Conservation (phyloP, 805 yeast genomes). For the Phaffomyces antillensis region DNA sequence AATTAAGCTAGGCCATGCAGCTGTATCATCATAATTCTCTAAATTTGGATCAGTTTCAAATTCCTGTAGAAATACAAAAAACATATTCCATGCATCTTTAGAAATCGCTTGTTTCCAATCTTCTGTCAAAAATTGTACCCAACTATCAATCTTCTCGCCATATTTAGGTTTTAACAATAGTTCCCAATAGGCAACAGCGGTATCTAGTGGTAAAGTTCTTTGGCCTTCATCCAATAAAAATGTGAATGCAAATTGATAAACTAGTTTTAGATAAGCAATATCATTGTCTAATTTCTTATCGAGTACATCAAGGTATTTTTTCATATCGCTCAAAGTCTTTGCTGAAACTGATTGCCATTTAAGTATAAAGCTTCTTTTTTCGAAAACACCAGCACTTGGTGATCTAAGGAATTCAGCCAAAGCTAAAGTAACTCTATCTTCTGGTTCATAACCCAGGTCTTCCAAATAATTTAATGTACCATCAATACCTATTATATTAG, state of each 20-base stretch:
- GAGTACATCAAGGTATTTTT: conserved; percentile 27
- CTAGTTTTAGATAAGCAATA: conserved; percentile 38
- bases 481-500: conserved; percentile 54
- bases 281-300: conserved; percentile 29
- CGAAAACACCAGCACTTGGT: conserved; percentile 59
- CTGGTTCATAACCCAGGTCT: conserved; percentile 66
- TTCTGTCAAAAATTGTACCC: conserved; percentile 49
- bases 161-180: conserved; percentile 41
- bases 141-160: conserved; percentile 35
- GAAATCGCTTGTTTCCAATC: conserved; percentile 44
- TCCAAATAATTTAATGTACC: conserved; percentile 66
- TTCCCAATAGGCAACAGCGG: conserved; percentile 73
- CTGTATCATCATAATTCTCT: conserved; percentile 61
- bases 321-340: conserved; percentile 42
- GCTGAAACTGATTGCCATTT: conserved; percentile 43
- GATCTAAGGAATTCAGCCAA: conserved; percentile 64
- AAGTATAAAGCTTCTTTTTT: conserved; percentile 38
- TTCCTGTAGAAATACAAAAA: conserved; percentile 53
- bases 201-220: conserved; percentile 46
- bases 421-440: conserved; percentile 63
- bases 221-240: conserved; percentile 57
- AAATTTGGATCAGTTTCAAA: conserved; percentile 47
- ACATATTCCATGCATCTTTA: conserved; percentile 83
- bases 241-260: conserved; percentile 68
- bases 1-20: conserved; percentile 88